Conservation (phyloP, 2,329 filamentous ascomycete genomes). For the Neofusicoccum umdonicola region DNA sequence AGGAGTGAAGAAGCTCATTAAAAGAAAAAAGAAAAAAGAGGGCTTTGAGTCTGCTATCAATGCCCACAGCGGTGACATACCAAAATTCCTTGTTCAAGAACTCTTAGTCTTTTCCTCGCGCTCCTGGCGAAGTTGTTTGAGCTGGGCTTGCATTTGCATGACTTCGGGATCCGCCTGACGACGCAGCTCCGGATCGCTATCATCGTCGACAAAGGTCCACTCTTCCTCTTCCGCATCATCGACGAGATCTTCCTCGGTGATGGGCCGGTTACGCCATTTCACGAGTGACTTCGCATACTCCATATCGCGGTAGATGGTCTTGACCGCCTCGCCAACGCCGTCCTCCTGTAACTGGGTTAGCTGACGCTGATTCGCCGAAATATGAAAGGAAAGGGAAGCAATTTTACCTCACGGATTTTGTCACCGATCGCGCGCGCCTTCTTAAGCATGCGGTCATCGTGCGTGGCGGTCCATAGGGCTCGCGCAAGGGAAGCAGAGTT, state of each 20-base stretch:
- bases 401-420: constrained; percentile 74
- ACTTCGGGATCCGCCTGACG: constrained; percentile 17
- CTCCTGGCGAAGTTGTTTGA: not conserved
- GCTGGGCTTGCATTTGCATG: not conserved
- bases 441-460: constrained; percentile 85
- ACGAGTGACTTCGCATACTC: constrained; percentile 88
- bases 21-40: not conserved
- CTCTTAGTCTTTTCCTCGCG: not conserved
- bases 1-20: not conserved
- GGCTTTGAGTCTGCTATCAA: no score
- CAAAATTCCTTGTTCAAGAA: not conserved
- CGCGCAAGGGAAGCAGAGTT: constrained; percentile 82
- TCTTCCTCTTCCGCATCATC: constrained; percentile 78
- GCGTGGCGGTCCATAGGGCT: constrained; percentile 86
- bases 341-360: constrained; percentile 62
- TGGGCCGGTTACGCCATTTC: constrained; percentile 42
- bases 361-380: constrained; percentile 23
- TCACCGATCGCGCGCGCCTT: constrained; percentile 81
- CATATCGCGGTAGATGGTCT: constrained; percentile 89
- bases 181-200: constrained; percentile 43
- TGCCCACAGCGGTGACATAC: no score
- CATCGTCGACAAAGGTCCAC: constrained; percentile 84
- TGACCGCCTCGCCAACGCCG: constrained; percentile 85
- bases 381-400: constrained; percentile 28
- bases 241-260: not conserved